Evolutionary conservation across 2,329 filamentous ascomycete species (phyloP), one percentile per base, ranked within the genome.

Genomic region (Eutypa lata): DNA sequence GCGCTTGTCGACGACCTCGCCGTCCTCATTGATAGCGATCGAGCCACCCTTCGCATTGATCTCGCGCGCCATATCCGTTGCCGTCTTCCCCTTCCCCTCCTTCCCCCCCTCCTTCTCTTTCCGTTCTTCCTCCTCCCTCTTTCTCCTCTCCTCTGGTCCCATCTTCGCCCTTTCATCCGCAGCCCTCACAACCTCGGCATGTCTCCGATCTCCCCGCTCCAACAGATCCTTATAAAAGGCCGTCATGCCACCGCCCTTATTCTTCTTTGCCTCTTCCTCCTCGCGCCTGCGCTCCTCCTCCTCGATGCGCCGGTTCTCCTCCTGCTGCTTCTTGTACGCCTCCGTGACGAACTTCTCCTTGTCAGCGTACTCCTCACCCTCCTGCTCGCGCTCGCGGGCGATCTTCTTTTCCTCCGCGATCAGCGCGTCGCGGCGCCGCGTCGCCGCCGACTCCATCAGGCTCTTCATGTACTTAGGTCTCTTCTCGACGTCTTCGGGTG

Each of bases 331-430:
- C 74, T 89, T 90, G 68, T 94, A 95, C 35, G 89, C 89, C 53
- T 85, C 87, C 0, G 90, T 94, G 33, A 94, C 90, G 61, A 94
- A 94, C 70, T 87, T 90, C 67, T 94, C 90, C 73, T 92, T 94
- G 62, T 87, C 90, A 0, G 81, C 87, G 63, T 85, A 94, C 65
- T 88, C 87, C 33, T 93, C 90, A 18, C 90, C 90, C 67, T 94
- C 90, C 0, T 83, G 86, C 63, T 89, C 89, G 45, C 90, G 80
- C 67, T 94, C 90, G 22, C 86, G 80, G 61, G 89, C 86, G 61
- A 94, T 78, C 69, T 89, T 83, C 71, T 91, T 91, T 72, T 94
- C 90, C 65, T 90, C 86, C 3, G 90, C 90, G 26, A 91, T 86
- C 47, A 88, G 77, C 46, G 87, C 82, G 68, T 94, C 90, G 50